phyloP scores from a whole-genome alignment of 1,284 basidiomycete species.

The Ganoderma resinaceum region DNA sequence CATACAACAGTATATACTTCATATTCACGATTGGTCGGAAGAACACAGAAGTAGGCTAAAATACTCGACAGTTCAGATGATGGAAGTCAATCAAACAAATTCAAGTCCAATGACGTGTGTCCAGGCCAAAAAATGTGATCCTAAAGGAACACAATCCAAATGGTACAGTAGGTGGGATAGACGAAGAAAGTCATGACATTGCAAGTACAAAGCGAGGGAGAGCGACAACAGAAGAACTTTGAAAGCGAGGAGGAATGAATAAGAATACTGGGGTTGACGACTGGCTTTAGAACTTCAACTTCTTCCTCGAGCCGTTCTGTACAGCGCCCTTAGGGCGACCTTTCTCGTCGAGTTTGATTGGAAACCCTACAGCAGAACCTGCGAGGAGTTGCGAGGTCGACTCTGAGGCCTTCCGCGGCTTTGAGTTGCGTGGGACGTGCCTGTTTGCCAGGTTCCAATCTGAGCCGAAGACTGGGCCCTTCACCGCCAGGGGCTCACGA shows the following conservation, averaged over 20 bases:
- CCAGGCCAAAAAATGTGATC: neutral
- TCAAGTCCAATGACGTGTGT: neutral
- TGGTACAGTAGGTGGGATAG: neutral
- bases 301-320: slow-evolving; percentile 31
- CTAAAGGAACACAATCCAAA: neutral
- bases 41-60: no score
- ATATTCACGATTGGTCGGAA: no score
- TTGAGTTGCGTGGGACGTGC: slow-evolving; percentile 6
- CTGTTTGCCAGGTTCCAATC: slow-evolving; percentile 19
- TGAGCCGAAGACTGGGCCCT: slow-evolving; percentile 11
- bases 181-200: neutral
- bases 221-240: neutral
- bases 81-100: neutral
- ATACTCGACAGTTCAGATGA: neutral
- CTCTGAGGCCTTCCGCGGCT: slow-evolving; percentile 15
- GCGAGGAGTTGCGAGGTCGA: neutral
- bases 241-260: neutral
- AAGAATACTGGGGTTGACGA: neutral
- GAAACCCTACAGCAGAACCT: slow-evolving; percentile 6
- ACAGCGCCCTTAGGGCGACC: slow-evolving; percentile 28
- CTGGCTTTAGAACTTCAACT: slow-evolving; percentile 5
- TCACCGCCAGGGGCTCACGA: neutral
- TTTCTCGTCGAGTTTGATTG: slow-evolving; percentile 28
- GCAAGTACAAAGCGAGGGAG: neutral
- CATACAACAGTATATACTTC: no score